Conservation (phyloP, 176 grass and related monocot genomes). For the Musa itinerans region DNA sequence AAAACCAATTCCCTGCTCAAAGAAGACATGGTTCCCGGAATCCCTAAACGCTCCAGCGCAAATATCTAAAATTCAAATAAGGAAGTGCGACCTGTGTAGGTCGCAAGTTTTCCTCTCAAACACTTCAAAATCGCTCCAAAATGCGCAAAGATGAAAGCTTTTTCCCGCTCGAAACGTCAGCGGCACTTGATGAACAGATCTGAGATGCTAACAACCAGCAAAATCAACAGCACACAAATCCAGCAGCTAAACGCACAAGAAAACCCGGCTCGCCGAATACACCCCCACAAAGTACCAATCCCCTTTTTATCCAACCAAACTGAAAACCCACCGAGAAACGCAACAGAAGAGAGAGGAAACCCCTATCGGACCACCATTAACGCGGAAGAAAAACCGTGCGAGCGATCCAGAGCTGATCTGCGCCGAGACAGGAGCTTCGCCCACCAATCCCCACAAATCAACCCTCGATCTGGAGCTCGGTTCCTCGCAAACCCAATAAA, state of each 20-base stretch:
- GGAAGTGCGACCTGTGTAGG: too few species aligned
- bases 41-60: slow-evolving; percentile 21
- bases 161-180: too few species aligned
- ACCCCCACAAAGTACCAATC: not conserved
- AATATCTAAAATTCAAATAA: not conserved
- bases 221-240: too few species aligned
- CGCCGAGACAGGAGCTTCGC: not conserved
- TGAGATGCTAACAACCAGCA: too few species aligned
- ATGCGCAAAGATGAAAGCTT: too few species aligned
- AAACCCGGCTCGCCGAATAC: not conserved
- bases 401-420: not conserved
- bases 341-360: not conserved
- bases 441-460: not conserved
- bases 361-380: slow-evolving; percentile 10
- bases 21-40: slow-evolving; percentile 26
- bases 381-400: not conserved
- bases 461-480: slow-evolving; percentile 6
- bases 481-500: not conserved
- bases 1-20: slow-evolving; percentile 32
- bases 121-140: too few species aligned
- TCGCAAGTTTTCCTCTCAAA: too few species aligned
- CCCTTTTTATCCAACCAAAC: not conserved
- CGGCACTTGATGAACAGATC: too few species aligned
- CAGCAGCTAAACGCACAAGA: not conserved
- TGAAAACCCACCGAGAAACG: slow-evolving; percentile 2